These are phyloP conservation scores for Hamamelis virginiana DNA, from an alignment of 164 flowering plant species.

Conservation along the genomic window DNA sequence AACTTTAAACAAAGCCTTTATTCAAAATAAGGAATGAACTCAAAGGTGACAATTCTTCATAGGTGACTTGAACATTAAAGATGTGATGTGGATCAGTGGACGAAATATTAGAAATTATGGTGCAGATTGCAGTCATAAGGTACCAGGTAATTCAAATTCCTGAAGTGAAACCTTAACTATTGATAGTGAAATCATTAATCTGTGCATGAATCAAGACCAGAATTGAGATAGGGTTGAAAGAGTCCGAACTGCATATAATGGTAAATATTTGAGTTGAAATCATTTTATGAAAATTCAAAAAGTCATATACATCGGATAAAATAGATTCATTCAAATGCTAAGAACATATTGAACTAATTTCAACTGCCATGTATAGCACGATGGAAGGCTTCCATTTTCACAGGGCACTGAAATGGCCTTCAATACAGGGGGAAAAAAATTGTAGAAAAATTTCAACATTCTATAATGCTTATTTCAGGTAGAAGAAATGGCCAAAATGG, in stretches of 20 bases:
- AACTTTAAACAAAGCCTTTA: not conserved
- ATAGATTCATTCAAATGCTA: not conserved
- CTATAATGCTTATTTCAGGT: slow-evolving; percentile 8
- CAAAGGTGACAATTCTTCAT: too few species aligned
- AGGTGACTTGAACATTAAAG: too few species aligned
- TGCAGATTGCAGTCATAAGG: not conserved
- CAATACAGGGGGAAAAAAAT: not conserved
- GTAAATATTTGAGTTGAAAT: not conserved
- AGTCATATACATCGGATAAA: not conserved
- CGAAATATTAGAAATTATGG: not conserved
- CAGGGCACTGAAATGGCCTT: not conserved
- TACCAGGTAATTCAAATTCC: not conserved
- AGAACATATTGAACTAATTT: not conserved
- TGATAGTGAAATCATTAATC: too few species aligned
- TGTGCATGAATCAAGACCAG: too few species aligned
- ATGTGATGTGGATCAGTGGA: too few species aligned
- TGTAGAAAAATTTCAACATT: slow-evolving; percentile 12
- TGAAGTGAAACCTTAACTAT: too few species aligned
- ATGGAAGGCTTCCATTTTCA: not conserved
- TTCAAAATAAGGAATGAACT: not conserved
- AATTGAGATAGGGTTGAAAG: too few species aligned
- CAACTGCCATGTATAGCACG: not conserved
- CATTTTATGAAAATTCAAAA: not conserved
- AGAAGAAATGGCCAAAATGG: slow-evolving; percentile 15
- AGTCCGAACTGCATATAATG: not conserved